A percentile compares a stretch with the other conserved stretches of the same genome.
These are phyloP conservation scores for Calonectria hongkongensis DNA, from an alignment of 2,329 filamentous ascomycete species.

Conservation along the genomic window DNA sequence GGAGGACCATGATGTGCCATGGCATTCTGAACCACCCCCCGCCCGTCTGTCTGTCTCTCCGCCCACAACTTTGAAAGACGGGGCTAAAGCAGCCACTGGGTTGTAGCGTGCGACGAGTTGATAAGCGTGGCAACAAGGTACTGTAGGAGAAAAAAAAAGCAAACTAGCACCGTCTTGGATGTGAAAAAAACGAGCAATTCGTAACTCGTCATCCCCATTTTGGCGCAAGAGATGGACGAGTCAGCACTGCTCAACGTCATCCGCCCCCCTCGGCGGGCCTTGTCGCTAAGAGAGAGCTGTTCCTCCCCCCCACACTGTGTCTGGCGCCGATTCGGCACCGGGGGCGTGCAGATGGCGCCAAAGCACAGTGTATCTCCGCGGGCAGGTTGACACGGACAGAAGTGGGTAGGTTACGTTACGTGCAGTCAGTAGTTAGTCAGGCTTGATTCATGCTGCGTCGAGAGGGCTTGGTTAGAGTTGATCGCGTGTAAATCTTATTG, in stretches of 20 bases:
- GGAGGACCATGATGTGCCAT: neutral
- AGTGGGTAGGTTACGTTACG: slow-evolving; percentile 22
- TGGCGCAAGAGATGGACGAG: slow-evolving; percentile 12
- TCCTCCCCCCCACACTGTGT: neutral
- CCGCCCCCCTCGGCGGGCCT: neutral
- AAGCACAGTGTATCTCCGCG: slow-evolving; percentile 30
- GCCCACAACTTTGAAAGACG: neutral
- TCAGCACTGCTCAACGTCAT: slow-evolving; percentile 14
- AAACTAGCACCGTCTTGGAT: slow-evolving; percentile 6
- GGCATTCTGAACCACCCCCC: no score
- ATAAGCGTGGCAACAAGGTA: slow-evolving; percentile 14
- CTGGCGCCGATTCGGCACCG: slow-evolving; percentile 38
- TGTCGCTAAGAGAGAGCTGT: no score
- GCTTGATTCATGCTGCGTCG: slow-evolving; percentile 15
- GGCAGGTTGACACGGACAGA: slow-evolving; percentile 9
- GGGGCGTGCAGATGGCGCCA: neutral
- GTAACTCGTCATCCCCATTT: slow-evolving; percentile 13
- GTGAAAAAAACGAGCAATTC: slow-evolving; percentile 16
- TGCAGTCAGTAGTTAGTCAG: neutral
- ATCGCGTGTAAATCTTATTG: slow-evolving; percentile 22
- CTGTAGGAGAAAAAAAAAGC: neutral
- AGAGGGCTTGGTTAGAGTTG: slow-evolving; percentile 18
- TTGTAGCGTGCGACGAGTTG: neutral
- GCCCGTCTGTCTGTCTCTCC: neutral
- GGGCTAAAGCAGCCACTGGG: slow-evolving; percentile 9